Percentiles rank a stretch among this genome's conserved stretches.
These are phyloP conservation scores for Fusarium musae DNA, from an alignment of 2,329 filamentous ascomycete genomes.

Conservation along the genomic window DNA sequence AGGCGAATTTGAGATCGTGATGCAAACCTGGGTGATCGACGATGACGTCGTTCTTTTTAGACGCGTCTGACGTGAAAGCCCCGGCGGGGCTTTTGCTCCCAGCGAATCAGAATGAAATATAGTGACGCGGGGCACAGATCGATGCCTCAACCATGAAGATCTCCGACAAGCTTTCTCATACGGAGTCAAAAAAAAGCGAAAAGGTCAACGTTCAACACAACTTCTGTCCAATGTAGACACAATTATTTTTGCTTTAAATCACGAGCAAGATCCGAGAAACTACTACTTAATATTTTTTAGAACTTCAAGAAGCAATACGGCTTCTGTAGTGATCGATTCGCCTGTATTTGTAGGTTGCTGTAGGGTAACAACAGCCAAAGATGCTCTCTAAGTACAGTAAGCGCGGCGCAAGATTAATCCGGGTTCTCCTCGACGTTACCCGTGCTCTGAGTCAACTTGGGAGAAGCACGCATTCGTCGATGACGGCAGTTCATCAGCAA, in stretches of 20 bases:
- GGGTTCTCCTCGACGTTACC: background rate
- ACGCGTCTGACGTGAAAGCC: background rate
- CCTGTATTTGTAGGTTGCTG: accelerated
- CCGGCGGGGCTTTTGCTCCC: background rate
- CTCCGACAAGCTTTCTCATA: background rate
- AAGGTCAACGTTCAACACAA: too few species aligned
- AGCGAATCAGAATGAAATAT: accelerated
- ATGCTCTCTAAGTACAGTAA: too few species aligned
- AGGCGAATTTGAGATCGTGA: slow-evolving; percentile 5
- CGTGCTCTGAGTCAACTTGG: accelerated
- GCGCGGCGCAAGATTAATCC: background rate
- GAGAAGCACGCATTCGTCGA: too few species aligned
- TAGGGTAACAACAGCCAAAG: background rate
- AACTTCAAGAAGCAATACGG: accelerated
- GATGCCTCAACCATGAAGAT: background rate
- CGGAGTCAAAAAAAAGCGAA: accelerated
- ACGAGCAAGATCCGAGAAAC: accelerated
- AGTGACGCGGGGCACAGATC: background rate
- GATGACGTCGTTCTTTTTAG: slow-evolving; percentile 14
- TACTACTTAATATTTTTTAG: accelerated
- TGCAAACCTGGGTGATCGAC: background rate
- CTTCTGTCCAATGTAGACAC: too few species aligned
- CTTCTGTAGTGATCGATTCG: accelerated
- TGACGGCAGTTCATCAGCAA: background rate
- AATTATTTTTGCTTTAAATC: accelerated